A percentile compares a stretch with the other conserved stretches of the same genome.
phyloP scores from a whole-genome alignment of 805 yeast species.

The Candida morakotiae region DNA sequence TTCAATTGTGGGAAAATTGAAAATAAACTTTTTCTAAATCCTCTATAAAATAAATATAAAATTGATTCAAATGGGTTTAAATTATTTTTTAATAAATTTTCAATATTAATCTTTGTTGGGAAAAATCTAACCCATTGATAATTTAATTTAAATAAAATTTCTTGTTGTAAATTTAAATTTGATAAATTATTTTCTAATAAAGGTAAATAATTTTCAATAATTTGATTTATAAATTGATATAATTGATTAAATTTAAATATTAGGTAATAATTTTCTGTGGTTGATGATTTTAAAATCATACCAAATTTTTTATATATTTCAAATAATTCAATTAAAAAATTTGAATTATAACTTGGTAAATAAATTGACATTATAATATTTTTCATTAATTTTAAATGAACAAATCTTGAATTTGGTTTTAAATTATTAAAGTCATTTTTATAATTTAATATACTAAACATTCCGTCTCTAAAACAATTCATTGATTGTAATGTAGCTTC shows the following conservation, averaged over 20 bases:
- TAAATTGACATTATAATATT: constrained; percentile 31
- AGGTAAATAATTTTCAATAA: constrained; percentile 26
- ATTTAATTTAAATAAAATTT: constrained; percentile 29
- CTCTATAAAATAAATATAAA: constrained; percentile 28
- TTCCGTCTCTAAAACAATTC: constrained; percentile 37
- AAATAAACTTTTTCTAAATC: constrained; percentile 28
- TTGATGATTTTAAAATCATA: neutral
- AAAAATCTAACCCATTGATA: constrained; percentile 31
- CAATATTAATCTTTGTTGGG: constrained; percentile 26
- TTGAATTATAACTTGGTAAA: constrained; percentile 31
- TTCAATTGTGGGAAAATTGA: constrained; percentile 38
- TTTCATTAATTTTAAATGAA: constrained; percentile 31
- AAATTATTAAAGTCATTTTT: constrained; percentile 11
- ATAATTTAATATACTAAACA: constrained; percentile 31
- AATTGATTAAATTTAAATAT: constrained; percentile 21
- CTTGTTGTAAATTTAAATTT: constrained; percentile 28
- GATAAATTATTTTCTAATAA: constrained; percentile 17
- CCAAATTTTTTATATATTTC: constrained; percentile 23
- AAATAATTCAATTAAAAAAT: constrained; percentile 26
- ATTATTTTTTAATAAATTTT: constrained; percentile 12
- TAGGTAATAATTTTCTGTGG: neutral
- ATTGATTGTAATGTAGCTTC: constrained; percentile 35
- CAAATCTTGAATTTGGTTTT: constrained; percentile 20
- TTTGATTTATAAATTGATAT: constrained; percentile 17
- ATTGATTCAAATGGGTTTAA: constrained; percentile 28